Base-by-base conservation (phyloP, 169 alveolate species). In the Cryptosporidium viatorum region DNA sequence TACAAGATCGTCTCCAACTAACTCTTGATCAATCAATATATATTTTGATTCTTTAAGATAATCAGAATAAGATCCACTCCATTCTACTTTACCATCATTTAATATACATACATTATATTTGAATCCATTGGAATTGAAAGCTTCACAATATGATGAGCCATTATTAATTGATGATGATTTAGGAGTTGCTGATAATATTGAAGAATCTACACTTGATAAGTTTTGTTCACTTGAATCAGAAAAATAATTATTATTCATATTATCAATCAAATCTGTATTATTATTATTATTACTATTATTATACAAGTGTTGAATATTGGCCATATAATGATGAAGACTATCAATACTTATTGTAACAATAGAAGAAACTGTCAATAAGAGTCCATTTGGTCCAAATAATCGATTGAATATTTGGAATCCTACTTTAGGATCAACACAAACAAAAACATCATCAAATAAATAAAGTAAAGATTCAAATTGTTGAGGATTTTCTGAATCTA, bases 301-400 rank as follows among this genome's bases (percentile, higher is more conserved):
- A 59, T 67, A 31, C 2, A 33, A 23, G 16, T 23, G 6, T 8
- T 45, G 51, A 23, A 62, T 65, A 31, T 67, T 45, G 35, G 71
- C 43, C 89, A 80, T 80, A 31, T 80, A 80, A 31, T 80, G 89
- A 29, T 80, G 89, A 31, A 80, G 75, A 9, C 89, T 80, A 29
- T 80, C 89, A 7, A 60, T 65, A 39, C 80, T 80, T 16, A 80
- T 80, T 23, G 89, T 26, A 18, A 80, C 14, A 45, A 80, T 50
- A 21, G 89, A 62, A 26, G 89, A 26, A 12, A 80, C 68, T 10
- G 43, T 31, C 23, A 80, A 39, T 18, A 80, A 39, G 4, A 80
- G 68, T 26, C 89, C 89, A 41, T 80, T 59, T 26, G 73, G 73
- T 26, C 89, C 89, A 39, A 80, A 80, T 43, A 80, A 35, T 26